A percentile compares a stretch with the other conserved stretches of the same genome.
phyloP scores from a whole-genome alignment of 192 early-diverging fungal species.

The Backusella sp. region DNA sequence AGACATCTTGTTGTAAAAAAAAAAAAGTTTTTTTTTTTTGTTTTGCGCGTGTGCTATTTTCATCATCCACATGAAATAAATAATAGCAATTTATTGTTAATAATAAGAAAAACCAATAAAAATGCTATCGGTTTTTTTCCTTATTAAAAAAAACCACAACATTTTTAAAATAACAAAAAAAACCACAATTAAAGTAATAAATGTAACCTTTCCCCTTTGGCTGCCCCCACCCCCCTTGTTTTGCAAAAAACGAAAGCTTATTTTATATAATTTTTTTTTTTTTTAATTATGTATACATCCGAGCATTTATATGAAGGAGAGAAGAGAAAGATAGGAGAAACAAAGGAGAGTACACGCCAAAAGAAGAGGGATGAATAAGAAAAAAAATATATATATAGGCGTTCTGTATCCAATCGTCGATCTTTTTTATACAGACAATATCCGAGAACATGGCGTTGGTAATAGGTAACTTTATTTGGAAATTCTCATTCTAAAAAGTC shows the following conservation, averaged over 20 bases:
- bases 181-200: neutral
- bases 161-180: constrained; percentile 4
- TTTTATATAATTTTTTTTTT: too few species aligned
- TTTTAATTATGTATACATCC: too few species aligned
- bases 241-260: neutral
- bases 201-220: neutral
- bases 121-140: neutral
- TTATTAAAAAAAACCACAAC: neutral
- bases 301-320: neutral
- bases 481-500: neutral
- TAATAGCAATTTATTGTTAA: too few species aligned
- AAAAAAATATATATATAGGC: neutral
- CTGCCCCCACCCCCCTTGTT: neutral
- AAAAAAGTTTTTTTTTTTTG: too few species aligned
- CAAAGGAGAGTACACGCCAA: neutral
- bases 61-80: too few species aligned
- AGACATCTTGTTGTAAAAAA: too few species aligned
- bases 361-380: neutral
- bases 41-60: too few species aligned
- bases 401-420: neutral
- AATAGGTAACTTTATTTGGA: neutral
- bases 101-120: neutral
- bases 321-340: neutral
- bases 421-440: neutral
- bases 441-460: neutral